These are phyloP conservation scores for Cucurbita pepo DNA, from an alignment of 306 rosid species.

Conservation along the genomic window DNA sequence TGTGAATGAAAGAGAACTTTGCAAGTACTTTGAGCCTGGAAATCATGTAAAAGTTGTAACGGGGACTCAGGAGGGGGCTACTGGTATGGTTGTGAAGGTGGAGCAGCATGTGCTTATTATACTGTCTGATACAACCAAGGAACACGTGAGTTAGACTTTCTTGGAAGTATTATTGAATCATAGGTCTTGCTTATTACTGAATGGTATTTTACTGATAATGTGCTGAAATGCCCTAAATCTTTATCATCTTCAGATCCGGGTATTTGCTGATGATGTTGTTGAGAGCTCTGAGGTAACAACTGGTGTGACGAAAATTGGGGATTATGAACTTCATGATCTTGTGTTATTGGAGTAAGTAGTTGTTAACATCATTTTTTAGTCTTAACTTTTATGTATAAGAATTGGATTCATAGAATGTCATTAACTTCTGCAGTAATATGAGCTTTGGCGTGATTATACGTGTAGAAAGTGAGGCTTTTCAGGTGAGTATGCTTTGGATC, in stretches of 20 bases:
- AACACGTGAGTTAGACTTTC: conserved; percentile 52
- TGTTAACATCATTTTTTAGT: not conserved
- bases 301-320: conserved; percentile 86
- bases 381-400: not conserved
- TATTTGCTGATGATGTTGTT: conserved; percentile 96
- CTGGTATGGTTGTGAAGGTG: conserved; percentile 99
- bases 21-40: conserved; percentile 95
- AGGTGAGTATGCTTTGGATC: conserved; percentile 28
- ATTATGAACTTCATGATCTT: conserved; percentile 93
- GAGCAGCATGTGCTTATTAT: conserved; percentile 89
- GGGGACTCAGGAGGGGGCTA: conserved; percentile 92
- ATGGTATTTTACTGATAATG: conserved; percentile 1
- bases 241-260: conserved; percentile 54
- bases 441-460: conserved; percentile 91
- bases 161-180: not conserved
- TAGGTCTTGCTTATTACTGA: not conserved
- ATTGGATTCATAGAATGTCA: not conserved
- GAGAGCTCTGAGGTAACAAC: conserved; percentile 97
- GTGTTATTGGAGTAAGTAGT: conserved; percentile 73
- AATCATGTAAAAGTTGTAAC: conserved; percentile 94
- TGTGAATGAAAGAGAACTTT: conserved; percentile 71
- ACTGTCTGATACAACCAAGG: conserved; percentile 92
- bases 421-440: conserved; percentile 52
- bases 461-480: conserved; percentile 96
- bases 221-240: conserved; percentile 7